Evolutionary conservation across 2,329 filamentous ascomycete genomes (phyloP), one percentile per base, ranked within the genome.

Genomic region (Hysterium pulicare): DNA sequence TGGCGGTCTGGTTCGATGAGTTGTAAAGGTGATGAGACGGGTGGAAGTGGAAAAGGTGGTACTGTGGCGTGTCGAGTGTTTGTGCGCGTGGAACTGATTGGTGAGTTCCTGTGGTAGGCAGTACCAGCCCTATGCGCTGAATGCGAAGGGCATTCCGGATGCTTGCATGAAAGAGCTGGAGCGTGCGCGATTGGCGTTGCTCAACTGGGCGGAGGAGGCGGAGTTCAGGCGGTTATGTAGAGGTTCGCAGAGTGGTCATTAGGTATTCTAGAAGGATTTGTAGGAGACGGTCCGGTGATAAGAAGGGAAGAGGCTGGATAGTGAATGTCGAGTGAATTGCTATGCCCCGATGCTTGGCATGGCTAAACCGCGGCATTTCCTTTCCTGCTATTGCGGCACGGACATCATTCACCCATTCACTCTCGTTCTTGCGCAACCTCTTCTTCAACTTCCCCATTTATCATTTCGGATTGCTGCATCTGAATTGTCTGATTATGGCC

Each of bases 71-170:
- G 24, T 31, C 23, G 15, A 26, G 16, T 39, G 26, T 23, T 17
- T 20, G 37, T 30, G 37, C 21, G 26, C 15, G 37, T 39, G 28
- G 11, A 21, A 39, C 37, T 26, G n/a, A 31, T 13, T 7, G 10
- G 37, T 23, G 13, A 13, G 6, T 8, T 37, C 17, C 20, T 15
- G 34, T 17, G 21, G 21, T 31, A 23, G 37, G 16, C 21, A 24
- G 21, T 22, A 17, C 15, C 37, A 39, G 37, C 37, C 37, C 37
- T 39, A 39, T 39, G 37, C 37, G 16, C 9, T 11, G 37, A 26
- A 10, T 19, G 24, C 20, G n/a, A 31, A 31, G n/a, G 37, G 31
- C 37, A 39, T 39, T 17, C 23, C 37, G 37, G 26, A 13, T 39
- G 16, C n/a, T 17, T 39, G 37, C 37, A 39, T 16, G 37, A 38